These are phyloP conservation scores for Pulveroboletus sp. DNA, from an alignment of 1,284 basidiomycete genomes.

Conservation along the genomic window DNA sequence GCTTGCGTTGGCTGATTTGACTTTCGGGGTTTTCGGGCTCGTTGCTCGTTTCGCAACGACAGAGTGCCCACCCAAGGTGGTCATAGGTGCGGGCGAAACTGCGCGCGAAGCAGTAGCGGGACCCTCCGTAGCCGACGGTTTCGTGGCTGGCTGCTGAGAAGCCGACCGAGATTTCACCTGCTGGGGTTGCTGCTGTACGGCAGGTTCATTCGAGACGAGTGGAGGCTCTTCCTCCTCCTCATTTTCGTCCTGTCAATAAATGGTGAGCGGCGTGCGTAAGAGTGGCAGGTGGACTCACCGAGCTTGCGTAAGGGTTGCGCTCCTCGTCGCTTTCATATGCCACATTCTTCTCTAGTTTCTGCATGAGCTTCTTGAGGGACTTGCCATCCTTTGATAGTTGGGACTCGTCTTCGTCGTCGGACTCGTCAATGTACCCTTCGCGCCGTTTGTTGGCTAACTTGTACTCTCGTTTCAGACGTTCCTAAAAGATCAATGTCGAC, in stretches of 20 bases:
- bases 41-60: constrained; percentile 81
- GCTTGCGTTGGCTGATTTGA: constrained; percentile 42
- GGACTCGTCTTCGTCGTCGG: constrained; percentile 59
- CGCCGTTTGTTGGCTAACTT: constrained; percentile 70
- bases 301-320: constrained; percentile 75
- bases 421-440: constrained; percentile 65
- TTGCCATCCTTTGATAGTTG: constrained; percentile 66
- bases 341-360: constrained; percentile 67
- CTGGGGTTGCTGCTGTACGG: constrained; percentile 51
- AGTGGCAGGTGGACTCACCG: constrained; percentile 43
- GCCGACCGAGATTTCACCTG: constrained; percentile 31
- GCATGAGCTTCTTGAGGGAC: constrained; percentile 74
- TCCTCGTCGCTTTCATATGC: constrained; percentile 81
- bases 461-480: constrained; percentile 82
- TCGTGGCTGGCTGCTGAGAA: constrained; percentile 32
- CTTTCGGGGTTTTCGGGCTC: constrained; percentile 65
- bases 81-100: constrained; percentile 51
- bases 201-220: constrained; percentile 48
- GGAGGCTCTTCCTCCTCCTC: constrained; percentile 61
- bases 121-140: constrained; percentile 31
- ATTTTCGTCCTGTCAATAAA: constrained; percentile 52
- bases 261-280: constrained; percentile 8
- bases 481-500: constrained; percentile 40
- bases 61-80: constrained; percentile 62
- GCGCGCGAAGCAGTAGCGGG: constrained; percentile 44